Conservation (phyloP, 2,329 filamentous ascomycete species). For the Penicillium sp. region DNA sequence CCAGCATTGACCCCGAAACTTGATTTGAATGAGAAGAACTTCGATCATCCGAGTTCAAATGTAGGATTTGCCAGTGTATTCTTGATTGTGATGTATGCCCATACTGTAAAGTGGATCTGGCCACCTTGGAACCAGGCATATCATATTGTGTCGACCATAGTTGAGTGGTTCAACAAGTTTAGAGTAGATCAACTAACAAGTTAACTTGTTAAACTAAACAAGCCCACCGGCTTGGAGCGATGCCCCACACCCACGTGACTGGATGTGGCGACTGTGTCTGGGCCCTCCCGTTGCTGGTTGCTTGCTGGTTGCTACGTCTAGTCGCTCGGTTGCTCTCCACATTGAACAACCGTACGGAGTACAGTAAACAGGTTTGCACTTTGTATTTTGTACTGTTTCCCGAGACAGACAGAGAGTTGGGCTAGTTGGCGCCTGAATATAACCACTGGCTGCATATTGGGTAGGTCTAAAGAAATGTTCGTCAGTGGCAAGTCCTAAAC, state of each 20-base stretch:
- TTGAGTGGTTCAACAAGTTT: not conserved
- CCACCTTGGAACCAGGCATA: not conserved
- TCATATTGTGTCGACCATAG: not conserved
- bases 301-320: too few species aligned
- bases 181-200: not conserved
- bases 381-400: not conserved
- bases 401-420: not conserved
- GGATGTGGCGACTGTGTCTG: constrained; percentile 21
- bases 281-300: not conserved
- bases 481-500: constrained; percentile 1
- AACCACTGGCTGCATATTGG: not conserved
- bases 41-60: not conserved
- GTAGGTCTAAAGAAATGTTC: not conserved
- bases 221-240: constrained; percentile 5
- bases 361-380: constrained; percentile 18
- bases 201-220: not conserved
- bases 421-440: not conserved
- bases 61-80: not conserved
- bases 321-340: constrained; percentile 11
- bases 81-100: not conserved
- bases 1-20: not conserved
- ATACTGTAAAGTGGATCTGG: not conserved
- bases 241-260: constrained; percentile 26
- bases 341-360: not conserved
- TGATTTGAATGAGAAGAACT: not conserved